Percentiles rank a stretch among this genome's conserved stretches.
Evolutionary conservation across 164 flowering plant species (phyloP).

Genomic region (Dillenia suffruticosa): DNA sequence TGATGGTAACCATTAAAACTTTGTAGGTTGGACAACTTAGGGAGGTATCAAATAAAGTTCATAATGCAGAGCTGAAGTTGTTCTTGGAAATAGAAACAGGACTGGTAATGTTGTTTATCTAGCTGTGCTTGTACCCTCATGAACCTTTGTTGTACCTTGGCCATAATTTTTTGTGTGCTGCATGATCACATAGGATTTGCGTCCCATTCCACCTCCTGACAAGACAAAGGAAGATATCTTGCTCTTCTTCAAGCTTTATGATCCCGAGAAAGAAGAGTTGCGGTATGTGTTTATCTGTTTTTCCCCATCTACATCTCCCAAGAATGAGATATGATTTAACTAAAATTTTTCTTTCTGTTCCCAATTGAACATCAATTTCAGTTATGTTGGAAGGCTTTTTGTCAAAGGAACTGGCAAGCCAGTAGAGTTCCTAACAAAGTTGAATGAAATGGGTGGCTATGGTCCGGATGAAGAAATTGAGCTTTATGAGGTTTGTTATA

Average conservation of each 20-base stretch:
- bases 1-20: not conserved
- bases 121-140: not conserved
- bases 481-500: conserved; percentile 54
- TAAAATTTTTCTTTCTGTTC: conserved; percentile 5
- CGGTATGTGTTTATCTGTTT: conserved; percentile 30
- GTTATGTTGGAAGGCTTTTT: conserved; percentile 62
- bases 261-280: conserved; percentile 65
- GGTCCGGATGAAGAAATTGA: conserved; percentile 57
- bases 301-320: not conserved
- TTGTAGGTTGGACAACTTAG: conserved; percentile 72
- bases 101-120: conserved; percentile 30
- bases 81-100: conserved; percentile 72
- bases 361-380: conserved; percentile 10
- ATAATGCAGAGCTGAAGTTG: conserved; percentile 65
- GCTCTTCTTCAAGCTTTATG: conserved; percentile 78
- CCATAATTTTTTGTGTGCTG: not conserved
- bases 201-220: conserved; percentile 61
- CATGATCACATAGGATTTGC: conserved; percentile 46
- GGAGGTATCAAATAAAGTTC: conserved; percentile 64
- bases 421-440: conserved; percentile 34
- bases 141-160: not conserved
- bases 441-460: conserved; percentile 67
- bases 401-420: conserved; percentile 64
- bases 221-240: conserved; percentile 77
- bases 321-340: not conserved